These are phyloP conservation scores for Penicillium sp. DNA, from an alignment of 2,329 filamentous ascomycete genomes.

Conservation along the genomic window DNA sequence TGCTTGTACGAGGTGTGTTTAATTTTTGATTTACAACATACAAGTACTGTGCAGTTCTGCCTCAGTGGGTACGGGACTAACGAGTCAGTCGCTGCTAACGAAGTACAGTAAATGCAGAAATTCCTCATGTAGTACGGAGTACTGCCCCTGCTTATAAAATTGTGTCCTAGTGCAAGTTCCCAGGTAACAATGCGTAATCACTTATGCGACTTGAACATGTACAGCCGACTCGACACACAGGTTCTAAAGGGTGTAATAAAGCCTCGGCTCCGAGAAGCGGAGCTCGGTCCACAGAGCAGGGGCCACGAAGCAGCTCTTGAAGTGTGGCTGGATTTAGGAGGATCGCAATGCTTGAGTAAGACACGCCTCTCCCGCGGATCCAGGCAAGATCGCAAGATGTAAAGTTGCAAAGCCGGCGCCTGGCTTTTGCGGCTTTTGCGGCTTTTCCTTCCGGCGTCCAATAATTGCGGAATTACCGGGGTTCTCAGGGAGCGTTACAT, in stretches of 20 bases:
- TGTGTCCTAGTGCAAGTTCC: constrained; percentile 2
- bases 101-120: not conserved
- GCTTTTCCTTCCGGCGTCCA: not conserved
- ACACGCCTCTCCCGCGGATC: not conserved
- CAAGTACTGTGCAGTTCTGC: not conserved
- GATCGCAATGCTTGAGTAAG: not conserved
- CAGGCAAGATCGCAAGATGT: constrained; percentile 1
- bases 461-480: constrained; percentile 1
- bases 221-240: not conserved
- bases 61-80: not conserved
- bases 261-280: constrained; percentile 3
- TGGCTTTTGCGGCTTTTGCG: constrained; percentile 2
- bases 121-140: not conserved
- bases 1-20: not conserved
- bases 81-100: not conserved
- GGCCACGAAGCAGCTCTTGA: not conserved
- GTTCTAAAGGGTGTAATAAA: not conserved
- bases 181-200: not conserved
- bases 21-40: no score
- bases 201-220: constrained; percentile 4
- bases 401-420: constrained; percentile 5
- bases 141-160: not conserved
- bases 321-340: not conserved
- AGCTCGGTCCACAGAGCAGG: not conserved
- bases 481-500: not conserved